Base-by-base conservation (phyloP, 2,329 filamentous ascomycete genomes). In the Tolypocladium tundrense region DNA sequence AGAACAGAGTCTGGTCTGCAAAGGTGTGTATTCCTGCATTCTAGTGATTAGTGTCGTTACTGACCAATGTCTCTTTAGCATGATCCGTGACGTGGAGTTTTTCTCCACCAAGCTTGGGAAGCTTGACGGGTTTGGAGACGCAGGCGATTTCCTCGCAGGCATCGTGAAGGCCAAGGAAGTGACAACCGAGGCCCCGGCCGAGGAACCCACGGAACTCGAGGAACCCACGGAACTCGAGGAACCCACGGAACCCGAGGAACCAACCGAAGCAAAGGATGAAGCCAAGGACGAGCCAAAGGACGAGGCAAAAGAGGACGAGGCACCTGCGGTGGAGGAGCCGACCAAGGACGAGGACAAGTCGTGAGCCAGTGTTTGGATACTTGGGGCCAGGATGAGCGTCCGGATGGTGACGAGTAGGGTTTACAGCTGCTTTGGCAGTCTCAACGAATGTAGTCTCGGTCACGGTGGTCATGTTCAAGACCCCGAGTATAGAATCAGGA, bases 41-140 rank as follows among this genome's bases (percentile, higher is more conserved):
- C 4, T 4, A 2, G 19, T 10, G 9, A 48, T 31, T 19, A 13
- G 45, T 10, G 1, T 14, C 13, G 19, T n/a, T 24, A 45, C 45
- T 59, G 37, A 58, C 52, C 24, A 21, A 10, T 13, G 10, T 16
- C 19, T 16, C 16, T 4, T 56, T 62, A 94, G 90, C 68, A 86
- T 97, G 78, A 76, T 90, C 54, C 81, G 81, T 53, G 91, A 96
- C 67, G 81, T 90, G 19, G 84, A 91, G 58, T 83, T 86, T 63
- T 87, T 96, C 65, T 81, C 85, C 54, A 74, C 79, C 1, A 86
- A 85, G 63, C 79, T 96, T 8, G 80, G 84, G 63, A 91, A 90
- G 68, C 82, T 96, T 43, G 87, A 94, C 56, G 91, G 90, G 1
- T 90, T 90, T 59, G 86, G 82, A 11, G 86, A 91, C 63, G 78